Percentiles rank a stretch among this genome's conserved stretches.
These are phyloP conservation scores for Zostera marina DNA, from an alignment of 116 monocot species.

Conservation along the genomic window DNA sequence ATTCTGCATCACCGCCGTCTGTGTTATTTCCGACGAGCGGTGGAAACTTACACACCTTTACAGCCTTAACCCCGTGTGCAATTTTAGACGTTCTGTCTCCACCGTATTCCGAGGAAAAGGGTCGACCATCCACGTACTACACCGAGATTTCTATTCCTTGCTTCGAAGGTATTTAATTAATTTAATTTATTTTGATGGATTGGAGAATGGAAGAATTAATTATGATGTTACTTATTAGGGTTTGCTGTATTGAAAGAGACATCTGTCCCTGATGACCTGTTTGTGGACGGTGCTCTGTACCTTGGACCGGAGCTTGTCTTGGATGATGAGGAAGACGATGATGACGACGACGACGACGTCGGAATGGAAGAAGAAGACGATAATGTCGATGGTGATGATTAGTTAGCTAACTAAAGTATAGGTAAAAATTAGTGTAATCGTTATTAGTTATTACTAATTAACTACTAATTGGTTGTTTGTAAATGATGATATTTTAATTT, in stretches of 20 bases:
- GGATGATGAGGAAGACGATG: constrained; percentile 1
- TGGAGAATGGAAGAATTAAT: neutral
- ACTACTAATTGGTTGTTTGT: too few species aligned
- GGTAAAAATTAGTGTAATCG: too few species aligned
- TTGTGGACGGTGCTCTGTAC: constrained; percentile 25
- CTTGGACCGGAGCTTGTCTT: constrained; percentile 19
- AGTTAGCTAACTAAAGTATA: too few species aligned
- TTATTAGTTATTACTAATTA: too few species aligned
- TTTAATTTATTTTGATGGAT: neutral
- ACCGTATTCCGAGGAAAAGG: constrained; percentile 25
- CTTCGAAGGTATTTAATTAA: constrained; percentile 10
- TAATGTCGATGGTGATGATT: neutral
- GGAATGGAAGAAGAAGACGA: neutral
- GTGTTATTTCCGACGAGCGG: constrained; percentile 29
- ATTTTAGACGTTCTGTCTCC: constrained; percentile 32
- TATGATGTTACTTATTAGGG: constrained; percentile 6
- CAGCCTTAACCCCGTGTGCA: constrained; percentile 29
- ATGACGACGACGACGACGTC: constrained; percentile 1
- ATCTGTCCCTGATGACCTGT: constrained; percentile 20
- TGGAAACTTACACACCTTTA: constrained; percentile 37
- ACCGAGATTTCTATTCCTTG: constrained; percentile 11
- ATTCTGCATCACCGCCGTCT: constrained; percentile 8
- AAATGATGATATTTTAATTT: too few species aligned
- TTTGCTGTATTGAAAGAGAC: constrained; percentile 22
- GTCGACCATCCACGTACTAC: constrained; percentile 27